Conservation (phyloP, 441 rosid species). For the Syzygium malaccense region DNA sequence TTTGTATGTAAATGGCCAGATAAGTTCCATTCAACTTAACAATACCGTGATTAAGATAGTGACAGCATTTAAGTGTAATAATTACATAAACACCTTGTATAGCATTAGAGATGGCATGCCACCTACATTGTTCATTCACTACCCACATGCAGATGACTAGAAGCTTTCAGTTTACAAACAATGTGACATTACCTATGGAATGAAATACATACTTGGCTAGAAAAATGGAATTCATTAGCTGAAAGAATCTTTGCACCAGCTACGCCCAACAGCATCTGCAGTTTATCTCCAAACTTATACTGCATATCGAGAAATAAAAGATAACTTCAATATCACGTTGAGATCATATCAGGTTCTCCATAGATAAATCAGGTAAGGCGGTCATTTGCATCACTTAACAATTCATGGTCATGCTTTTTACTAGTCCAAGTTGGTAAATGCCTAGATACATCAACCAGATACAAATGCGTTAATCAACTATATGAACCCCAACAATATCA, state of each 20-base stretch:
- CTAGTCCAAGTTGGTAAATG: neutral
- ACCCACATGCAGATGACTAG: neutral
- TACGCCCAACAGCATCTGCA: conserved; percentile 37
- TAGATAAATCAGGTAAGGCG: neutral
- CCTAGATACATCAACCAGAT: neutral
- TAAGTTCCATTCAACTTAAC: neutral
- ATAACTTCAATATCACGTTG: neutral
- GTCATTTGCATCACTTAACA: neutral
- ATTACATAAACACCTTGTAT: neutral
- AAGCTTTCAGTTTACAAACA: neutral
- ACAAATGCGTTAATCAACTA: neutral
- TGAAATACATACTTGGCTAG: conserved; percentile 52
- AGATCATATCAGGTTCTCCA: neutral
- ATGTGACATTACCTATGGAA: neutral
- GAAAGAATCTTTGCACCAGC: conserved; percentile 59
- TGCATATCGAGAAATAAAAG: conserved; percentile 19
- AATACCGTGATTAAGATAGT: neutral
- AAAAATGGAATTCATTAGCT: conserved; percentile 45
- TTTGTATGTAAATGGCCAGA: neutral
- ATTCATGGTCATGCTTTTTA: neutral
- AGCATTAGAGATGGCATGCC: neutral
- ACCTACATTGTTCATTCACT: neutral
- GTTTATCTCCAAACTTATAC: conserved; percentile 56
- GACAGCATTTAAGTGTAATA: neutral
- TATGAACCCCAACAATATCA: neutral